These are phyloP conservation scores for Eruca vesicaria DNA, from an alignment of 441 rosid genomes.

Conservation along the genomic window DNA sequence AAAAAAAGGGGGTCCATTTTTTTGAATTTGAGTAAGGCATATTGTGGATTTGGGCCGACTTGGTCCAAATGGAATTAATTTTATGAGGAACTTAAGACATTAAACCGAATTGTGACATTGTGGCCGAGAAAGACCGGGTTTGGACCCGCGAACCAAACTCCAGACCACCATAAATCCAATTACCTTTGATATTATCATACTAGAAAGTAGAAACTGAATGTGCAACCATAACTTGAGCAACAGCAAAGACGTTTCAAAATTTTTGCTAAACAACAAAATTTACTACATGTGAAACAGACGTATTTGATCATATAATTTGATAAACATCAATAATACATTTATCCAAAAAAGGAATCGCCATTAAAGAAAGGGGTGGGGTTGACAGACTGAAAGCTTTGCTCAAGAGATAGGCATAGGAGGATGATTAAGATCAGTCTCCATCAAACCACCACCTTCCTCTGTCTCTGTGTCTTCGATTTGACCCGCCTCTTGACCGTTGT, in stretches of 20 bases:
- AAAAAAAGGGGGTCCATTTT: too few relatives aligned
- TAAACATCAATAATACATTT: not conserved
- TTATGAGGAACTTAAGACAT: conserved; percentile 2
- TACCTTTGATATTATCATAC: not conserved
- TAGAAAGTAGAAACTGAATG: too few relatives aligned
- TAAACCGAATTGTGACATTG: conserved; percentile 13
- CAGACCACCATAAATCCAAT: conserved; percentile 2
- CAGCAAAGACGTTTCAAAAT: not conserved
- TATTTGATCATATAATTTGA: not conserved
- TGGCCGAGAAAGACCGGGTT: conserved; percentile 21
- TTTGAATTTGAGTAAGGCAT: too few relatives aligned
- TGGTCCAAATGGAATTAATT: too few relatives aligned
- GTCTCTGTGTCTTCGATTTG: conserved; percentile 78
- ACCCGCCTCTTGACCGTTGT: conserved; percentile 77
- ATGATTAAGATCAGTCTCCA: conserved; percentile 30
- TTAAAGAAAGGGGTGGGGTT: conserved; percentile 5
- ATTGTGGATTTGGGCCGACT: too few relatives aligned
- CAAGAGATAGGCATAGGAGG: conserved; percentile 20
- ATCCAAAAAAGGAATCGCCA: not conserved
- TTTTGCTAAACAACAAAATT: conserved; percentile 1
- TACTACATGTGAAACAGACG: not conserved
- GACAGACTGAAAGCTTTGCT: conserved; percentile 5
- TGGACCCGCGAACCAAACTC: not conserved
- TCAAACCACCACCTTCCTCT: conserved; percentile 68
- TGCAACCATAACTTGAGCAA: not conserved